phyloP scores from a whole-genome alignment of 495 filamentous ascomycete genomes.

The Podospora pseudoanserina region DNA sequence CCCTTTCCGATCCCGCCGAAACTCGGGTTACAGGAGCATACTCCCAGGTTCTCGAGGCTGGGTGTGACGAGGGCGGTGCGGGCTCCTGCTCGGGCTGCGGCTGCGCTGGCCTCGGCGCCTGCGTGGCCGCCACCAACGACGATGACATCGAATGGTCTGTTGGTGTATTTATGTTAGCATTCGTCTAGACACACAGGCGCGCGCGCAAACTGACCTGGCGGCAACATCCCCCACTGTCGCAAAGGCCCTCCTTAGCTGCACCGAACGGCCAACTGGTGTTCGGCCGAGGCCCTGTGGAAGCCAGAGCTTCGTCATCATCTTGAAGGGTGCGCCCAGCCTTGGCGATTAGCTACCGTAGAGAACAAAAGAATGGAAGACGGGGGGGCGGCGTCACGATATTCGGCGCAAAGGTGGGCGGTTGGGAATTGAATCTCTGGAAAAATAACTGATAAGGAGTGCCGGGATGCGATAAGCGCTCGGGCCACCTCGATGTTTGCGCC shows the following conservation, averaged over 20 bases:
- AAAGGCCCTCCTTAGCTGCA: constrained; percentile 26
- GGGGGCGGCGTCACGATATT: not conserved
- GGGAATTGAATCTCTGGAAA: not conserved
- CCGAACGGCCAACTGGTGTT: not conserved
- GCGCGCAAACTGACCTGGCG: constrained; percentile 23
- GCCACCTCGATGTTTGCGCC: not conserved
- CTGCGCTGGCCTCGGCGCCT: constrained; percentile 90
- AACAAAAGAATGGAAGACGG: not conserved
- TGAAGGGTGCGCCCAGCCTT: constrained; percentile 5
- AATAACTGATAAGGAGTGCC: constrained; percentile 6
- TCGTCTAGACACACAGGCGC: not conserved
- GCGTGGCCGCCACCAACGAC: constrained; percentile 97
- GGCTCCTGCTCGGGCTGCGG: constrained; percentile 84
- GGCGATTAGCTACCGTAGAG: not conserved
- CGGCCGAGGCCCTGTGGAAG: constrained; percentile 34
- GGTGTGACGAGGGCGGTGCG: constrained; percentile 87
- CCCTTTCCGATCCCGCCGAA: constrained; percentile 99
- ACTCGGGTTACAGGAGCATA: constrained; percentile 96
- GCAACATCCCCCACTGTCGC: constrained; percentile 38
- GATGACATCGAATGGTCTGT: constrained; percentile 81
- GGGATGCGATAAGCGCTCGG: not conserved
- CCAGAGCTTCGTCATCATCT: constrained; percentile 36
- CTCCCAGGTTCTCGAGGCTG: constrained; percentile 80
- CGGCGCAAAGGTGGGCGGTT: not conserved
- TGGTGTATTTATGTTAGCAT: not conserved